Conservation (phyloP, 208 protist species). For the Trypanosoma boissoni region DNA sequence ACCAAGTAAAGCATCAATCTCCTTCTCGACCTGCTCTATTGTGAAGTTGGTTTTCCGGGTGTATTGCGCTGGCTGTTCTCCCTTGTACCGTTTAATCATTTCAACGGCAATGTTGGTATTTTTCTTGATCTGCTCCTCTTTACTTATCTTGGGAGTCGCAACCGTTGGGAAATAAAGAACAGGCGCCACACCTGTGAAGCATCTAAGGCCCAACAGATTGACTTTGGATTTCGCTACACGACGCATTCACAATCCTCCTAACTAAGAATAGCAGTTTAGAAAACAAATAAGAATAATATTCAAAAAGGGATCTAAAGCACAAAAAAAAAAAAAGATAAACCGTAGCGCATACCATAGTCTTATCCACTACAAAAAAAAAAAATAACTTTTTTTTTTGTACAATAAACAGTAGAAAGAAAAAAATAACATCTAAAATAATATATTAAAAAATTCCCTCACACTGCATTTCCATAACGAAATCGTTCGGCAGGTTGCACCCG, state of each 20-base stretch:
- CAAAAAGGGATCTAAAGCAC: conserved; percentile 9
- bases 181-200: conserved; percentile 77
- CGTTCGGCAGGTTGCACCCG: conserved; percentile 1
- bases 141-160: conserved; percentile 32
- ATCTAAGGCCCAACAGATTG: conserved; percentile 47
- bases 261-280: conserved; percentile 6
- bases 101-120: conserved; percentile 91
- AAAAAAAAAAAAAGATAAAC: conserved; percentile 18
- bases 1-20: conserved; percentile 88
- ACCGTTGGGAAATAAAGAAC: conserved; percentile 81
- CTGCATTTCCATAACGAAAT: conserved; percentile 22
- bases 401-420: neutral
- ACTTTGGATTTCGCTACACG: conserved; percentile 43
- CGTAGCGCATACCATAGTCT: too few relatives aligned
- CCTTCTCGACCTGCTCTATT: conserved; percentile 86
- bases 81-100: conserved; percentile 88
- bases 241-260: conserved; percentile 44
- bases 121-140: conserved; percentile 81
- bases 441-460: neutral
- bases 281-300: neutral
- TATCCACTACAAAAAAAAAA: conserved; percentile 18
- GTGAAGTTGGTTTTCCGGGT: conserved; percentile 72
- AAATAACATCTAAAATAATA: conserved; percentile 6
- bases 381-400: conserved; percentile 7
- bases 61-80: conserved; percentile 67